These are phyloP conservation scores for Starmerella floricola DNA, from an alignment of 805 yeast genomes.

Conservation along the genomic window DNA sequence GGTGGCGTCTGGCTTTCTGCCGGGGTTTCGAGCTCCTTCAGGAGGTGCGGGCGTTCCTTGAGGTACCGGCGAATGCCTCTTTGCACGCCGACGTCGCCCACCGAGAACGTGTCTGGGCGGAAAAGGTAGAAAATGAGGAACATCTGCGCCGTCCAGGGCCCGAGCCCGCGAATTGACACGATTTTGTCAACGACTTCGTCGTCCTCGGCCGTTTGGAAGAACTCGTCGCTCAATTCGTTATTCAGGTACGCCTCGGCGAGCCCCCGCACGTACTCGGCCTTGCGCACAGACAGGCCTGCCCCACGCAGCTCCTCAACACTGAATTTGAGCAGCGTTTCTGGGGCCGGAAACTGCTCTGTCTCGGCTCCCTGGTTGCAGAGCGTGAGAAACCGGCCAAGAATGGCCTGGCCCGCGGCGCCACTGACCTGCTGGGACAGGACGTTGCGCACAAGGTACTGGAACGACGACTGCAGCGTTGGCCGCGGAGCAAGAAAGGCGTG, in stretches of 20 bases:
- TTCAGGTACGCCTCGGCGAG: constrained; percentile 31
- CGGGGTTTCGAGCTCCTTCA: constrained; percentile 29
- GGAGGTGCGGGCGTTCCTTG: constrained; percentile 29
- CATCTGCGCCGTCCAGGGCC: constrained; percentile 80
- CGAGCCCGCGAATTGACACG: constrained; percentile 28
- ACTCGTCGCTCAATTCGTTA: constrained; percentile 24
- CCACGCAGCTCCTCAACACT: constrained; percentile 40
- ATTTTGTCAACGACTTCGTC: constrained; percentile 28
- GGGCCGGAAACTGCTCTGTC: constrained; percentile 36
- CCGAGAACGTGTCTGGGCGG: constrained; percentile 58
- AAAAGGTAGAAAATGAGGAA: constrained; percentile 59
- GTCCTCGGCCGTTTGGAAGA: constrained; percentile 20
- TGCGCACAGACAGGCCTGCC: constrained; percentile 59
- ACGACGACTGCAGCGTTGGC: constrained; percentile 14
- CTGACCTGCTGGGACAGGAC: constrained; percentile 30
- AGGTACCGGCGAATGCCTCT: constrained; percentile 64
- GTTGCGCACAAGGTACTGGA: constrained; percentile 23
- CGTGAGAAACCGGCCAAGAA: constrained; percentile 37
- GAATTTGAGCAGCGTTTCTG: constrained; percentile 35
- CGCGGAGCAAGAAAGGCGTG: constrained; percentile 15
- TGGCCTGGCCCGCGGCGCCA: constrained; percentile 67
- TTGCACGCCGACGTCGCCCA: constrained; percentile 74
- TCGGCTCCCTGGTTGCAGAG: constrained; percentile 26
- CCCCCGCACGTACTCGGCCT: constrained; percentile 58
- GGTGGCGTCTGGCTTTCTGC: constrained; percentile 20